Percentiles rank a stretch among this genome's conserved stretches.
phyloP scores from a whole-genome alignment of 352 stramenopile species.

The Phytophthora europaea region DNA sequence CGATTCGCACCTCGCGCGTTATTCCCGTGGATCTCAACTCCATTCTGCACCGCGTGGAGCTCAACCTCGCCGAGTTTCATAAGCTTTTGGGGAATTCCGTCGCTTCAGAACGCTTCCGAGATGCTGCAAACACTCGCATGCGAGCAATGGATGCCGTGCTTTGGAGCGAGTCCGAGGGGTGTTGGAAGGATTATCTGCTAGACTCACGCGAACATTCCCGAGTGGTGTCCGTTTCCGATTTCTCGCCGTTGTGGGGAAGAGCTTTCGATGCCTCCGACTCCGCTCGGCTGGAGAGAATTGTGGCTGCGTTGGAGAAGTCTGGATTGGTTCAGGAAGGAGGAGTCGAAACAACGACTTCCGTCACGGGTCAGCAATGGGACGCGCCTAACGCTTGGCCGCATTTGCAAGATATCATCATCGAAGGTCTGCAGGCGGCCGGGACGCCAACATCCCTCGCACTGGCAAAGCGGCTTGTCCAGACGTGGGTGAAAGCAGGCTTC shows the following conservation, averaged over 20 bases:
- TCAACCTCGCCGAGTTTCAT: slow-evolving; percentile 75
- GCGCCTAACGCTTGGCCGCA: slow-evolving; percentile 88
- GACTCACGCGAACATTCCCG: slow-evolving; percentile 55
- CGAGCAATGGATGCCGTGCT: slow-evolving; percentile 74
- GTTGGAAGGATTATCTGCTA: slow-evolving; percentile 84
- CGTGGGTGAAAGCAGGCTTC: slow-evolving; percentile 72
- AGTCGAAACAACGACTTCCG: slow-evolving; percentile 72
- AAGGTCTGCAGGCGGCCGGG: slow-evolving; percentile 66
- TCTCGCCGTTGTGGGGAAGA: slow-evolving; percentile 79
- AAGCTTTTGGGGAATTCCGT: slow-evolving; percentile 45
- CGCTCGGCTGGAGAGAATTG: slow-evolving; percentile 48
- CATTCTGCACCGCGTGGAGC: slow-evolving; percentile 81
- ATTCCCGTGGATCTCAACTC: slow-evolving; percentile 90
- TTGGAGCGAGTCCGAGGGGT: slow-evolving; percentile 60
- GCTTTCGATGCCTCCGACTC: slow-evolving; percentile 61
- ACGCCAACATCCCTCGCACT: slow-evolving; percentile 50
- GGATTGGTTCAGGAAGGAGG: slow-evolving; percentile 71
- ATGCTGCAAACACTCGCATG: slow-evolving; percentile 35
- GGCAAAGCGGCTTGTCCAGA: slow-evolving; percentile 57
- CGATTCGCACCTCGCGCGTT: slow-evolving; percentile 69
- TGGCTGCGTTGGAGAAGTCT: slow-evolving; percentile 58
- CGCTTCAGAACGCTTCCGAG: slow-evolving; percentile 37
- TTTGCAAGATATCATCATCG: slow-evolving; percentile 82
- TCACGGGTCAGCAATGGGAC: slow-evolving; percentile 90
- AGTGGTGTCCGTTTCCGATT: slow-evolving; percentile 71